These are phyloP conservation scores for Mycena alexandri DNA, from an alignment of 768 basidiomycete species.

Conservation along the genomic window DNA sequence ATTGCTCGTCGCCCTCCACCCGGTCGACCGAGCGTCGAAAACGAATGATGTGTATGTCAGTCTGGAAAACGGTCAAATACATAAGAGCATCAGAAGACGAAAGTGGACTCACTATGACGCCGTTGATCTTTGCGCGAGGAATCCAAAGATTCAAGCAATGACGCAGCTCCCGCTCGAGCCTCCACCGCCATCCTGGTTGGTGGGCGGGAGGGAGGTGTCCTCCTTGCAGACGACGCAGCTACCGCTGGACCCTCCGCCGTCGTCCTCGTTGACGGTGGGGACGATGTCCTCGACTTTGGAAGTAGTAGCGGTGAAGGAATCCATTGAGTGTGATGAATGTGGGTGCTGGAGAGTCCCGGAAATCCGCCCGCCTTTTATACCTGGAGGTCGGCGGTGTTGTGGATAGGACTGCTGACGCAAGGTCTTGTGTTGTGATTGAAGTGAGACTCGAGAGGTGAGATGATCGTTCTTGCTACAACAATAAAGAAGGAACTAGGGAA, in stretches of 20 bases:
- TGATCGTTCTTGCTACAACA: constrained; percentile 19
- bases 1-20: not conserved
- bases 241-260: constrained; percentile 18
- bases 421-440: too few species aligned
- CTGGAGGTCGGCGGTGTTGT: too few species aligned
- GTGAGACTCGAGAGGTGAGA: not conserved
- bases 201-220: constrained; percentile 25
- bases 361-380: constrained; percentile 15
- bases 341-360: not conserved
- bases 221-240: constrained; percentile 27
- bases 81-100: not conserved
- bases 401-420: too few species aligned
- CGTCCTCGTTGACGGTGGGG: constrained; percentile 25
- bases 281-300: constrained; percentile 16
- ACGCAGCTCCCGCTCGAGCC: constrained; percentile 29
- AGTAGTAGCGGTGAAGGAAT: constrained; percentile 24
- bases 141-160: constrained; percentile 22
- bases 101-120: constrained; percentile 12
- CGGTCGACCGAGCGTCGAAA: constrained; percentile 4
- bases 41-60: constrained; percentile 15
- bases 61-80: not conserved
- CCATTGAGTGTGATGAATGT: constrained; percentile 17
- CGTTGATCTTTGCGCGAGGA: too few species aligned
- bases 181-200: constrained; percentile 18
- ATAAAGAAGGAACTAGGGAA: constrained; percentile 4